Percentiles rank a stretch among this genome's conserved stretches.
Evolutionary conservation across 306 rosid species (phyloP).

Genomic region (Astragalus glycyphyllos): DNA sequence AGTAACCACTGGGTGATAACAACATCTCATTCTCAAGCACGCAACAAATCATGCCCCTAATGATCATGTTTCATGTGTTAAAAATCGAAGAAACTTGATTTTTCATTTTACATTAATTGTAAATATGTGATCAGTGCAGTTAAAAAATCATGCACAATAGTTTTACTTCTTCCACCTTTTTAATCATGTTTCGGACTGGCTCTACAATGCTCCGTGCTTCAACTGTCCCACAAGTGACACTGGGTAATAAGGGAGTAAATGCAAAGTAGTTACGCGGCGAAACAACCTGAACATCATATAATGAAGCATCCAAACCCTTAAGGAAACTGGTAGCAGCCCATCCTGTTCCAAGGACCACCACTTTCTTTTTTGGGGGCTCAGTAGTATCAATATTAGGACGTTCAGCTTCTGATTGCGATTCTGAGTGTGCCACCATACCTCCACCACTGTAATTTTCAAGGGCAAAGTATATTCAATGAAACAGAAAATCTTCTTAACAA

Average conservation of each 20-base stretch:
- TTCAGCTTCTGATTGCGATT: constrained; percentile 56
- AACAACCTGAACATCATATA: constrained; percentile 82
- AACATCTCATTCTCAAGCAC: constrained; percentile 27
- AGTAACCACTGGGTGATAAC: constrained; percentile 16
- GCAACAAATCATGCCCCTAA: constrained; percentile 34
- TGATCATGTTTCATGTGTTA: constrained; percentile 14
- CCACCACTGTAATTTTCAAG: constrained; percentile 72
- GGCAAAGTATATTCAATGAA: constrained; percentile 24
- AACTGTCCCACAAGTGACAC: constrained; percentile 95
- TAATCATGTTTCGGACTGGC: constrained; percentile 81
- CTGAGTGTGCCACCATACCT: constrained; percentile 83
- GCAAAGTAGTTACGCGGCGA: constrained; percentile 95
- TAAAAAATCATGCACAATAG: background rate
- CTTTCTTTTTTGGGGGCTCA: constrained; percentile 64
- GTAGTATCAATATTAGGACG: constrained; percentile 41
- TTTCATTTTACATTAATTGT: constrained; percentile 3
- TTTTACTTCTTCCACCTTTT: constrained; percentile 62
- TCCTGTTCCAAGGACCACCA: constrained; percentile 97
- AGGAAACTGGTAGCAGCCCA: constrained; percentile 98
- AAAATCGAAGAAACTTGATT: constrained; percentile 12
- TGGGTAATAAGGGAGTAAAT: constrained; percentile 92
- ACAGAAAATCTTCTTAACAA: constrained; percentile 4
- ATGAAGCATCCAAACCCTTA: constrained; percentile 79
- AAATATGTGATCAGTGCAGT: constrained; percentile 26
- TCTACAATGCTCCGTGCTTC: constrained; percentile 98